A percentile compares a stretch with the other conserved stretches of the same genome.
These are phyloP conservation scores for Ogataea kodamae DNA, from an alignment of 805 yeast genomes.

Conservation along the genomic window DNA sequence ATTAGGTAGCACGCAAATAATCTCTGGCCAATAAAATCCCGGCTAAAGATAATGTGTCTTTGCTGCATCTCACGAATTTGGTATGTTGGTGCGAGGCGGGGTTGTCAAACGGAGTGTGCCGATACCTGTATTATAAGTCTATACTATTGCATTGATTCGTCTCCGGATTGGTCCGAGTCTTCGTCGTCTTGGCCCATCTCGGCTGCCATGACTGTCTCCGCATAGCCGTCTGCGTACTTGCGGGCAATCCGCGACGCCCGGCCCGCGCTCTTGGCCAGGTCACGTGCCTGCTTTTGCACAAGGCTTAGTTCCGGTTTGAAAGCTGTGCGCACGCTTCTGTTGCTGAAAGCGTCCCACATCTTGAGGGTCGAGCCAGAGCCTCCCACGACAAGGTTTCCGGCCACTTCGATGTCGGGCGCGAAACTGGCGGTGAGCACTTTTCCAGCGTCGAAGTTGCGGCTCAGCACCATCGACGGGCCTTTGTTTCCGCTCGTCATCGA, in stretches of 20 bases:
- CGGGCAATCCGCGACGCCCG: conserved; percentile 71
- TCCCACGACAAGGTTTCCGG: conserved; percentile 81
- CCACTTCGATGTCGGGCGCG: conserved; percentile 78
- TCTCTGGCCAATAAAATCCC: conserved; percentile 15
- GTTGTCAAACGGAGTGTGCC: no score
- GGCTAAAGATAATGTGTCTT: conserved; percentile 6
- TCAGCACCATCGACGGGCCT: conserved; percentile 79
- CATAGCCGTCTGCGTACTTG: conserved; percentile 51
- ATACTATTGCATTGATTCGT: conserved; percentile 4
- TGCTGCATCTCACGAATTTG: no score
- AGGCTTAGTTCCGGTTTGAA: conserved; percentile 56
- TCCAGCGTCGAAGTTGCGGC: conserved; percentile 92
- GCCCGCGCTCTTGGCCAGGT: conserved; percentile 52
- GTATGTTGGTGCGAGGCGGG: conserved; percentile 6
- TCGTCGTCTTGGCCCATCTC: conserved; percentile 64
- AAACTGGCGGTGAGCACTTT: conserved; percentile 79
- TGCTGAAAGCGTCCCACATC: conserved; percentile 89
- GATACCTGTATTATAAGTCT: no score
- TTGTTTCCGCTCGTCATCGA: conserved; percentile 5
- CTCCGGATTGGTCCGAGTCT: conserved; percentile 48
- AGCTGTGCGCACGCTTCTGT: conserved; percentile 68
- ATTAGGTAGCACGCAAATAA: conserved; percentile 7
- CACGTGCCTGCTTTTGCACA: conserved; percentile 55
- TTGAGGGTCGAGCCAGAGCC: conserved; percentile 83
- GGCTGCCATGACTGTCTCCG: conserved; percentile 57